phyloP scores from a whole-genome alignment of 306 rosid species.

The Coriaria nepalensis region DNA sequence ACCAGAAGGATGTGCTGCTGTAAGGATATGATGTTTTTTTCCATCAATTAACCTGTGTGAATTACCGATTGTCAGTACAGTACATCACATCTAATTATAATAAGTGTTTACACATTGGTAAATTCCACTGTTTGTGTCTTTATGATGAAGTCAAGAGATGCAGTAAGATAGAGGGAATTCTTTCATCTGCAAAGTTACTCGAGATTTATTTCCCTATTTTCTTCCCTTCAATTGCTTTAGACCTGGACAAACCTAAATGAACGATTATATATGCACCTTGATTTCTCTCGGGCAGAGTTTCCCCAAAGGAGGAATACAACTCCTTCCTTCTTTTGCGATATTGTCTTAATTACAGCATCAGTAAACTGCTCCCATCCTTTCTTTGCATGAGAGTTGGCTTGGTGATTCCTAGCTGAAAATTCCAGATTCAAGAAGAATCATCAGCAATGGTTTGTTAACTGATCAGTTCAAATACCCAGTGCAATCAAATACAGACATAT shows the following conservation, averaged over 20 bases:
- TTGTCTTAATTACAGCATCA: slow-evolving; percentile 66
- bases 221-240: no score
- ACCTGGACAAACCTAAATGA: no score
- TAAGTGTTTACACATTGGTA: no score
- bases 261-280: slow-evolving; percentile 30
- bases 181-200: no score
- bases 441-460: no score
- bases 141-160: no score
- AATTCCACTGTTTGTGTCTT: no score
- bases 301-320: slow-evolving; percentile 92
- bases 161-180: no score
- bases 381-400: slow-evolving; percentile 87
- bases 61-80: neutral
- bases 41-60: slow-evolving; percentile 57
- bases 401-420: slow-evolving; percentile 65
- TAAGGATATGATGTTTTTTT: slow-evolving; percentile 72
- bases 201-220: no score
- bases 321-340: slow-evolving; percentile 74
- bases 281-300: slow-evolving; percentile 76
- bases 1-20: slow-evolving; percentile 96
- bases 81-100: no score
- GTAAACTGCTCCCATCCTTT: slow-evolving; percentile 97
- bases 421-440: neutral
- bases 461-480: no score
- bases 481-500: no score